A percentile compares a stretch with the other conserved stretches of the same genome.
Conservation (phyloP, 768 basidiomycete species). For the Solioccasus polychromus region DNA sequence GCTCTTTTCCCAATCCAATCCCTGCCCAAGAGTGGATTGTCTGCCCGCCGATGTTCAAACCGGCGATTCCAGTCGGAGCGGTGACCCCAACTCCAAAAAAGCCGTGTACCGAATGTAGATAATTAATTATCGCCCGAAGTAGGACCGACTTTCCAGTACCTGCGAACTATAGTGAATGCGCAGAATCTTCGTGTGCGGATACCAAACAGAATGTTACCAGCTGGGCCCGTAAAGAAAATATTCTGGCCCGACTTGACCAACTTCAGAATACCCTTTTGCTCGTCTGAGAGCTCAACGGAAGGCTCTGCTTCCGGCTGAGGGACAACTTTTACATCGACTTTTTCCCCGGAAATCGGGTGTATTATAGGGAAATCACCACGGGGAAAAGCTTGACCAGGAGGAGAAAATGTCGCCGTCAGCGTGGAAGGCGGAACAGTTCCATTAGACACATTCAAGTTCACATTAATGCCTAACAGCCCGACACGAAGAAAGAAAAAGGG, state of each 20-base stretch:
- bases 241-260: slow-evolving; percentile 52
- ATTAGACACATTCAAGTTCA: slow-evolving; percentile 16
- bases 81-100: slow-evolving; percentile 49
- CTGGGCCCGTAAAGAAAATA: slow-evolving; percentile 75
- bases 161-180: slow-evolving; percentile 15
- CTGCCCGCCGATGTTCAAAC: slow-evolving; percentile 65
- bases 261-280: slow-evolving; percentile 41
- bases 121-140: slow-evolving; percentile 55
- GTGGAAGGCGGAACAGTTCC: slow-evolving; percentile 5
- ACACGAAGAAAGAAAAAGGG: neutral
- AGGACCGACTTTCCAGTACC: slow-evolving; percentile 75
- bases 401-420: neutral
- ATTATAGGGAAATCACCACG: neutral
- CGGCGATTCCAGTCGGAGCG: slow-evolving; percentile 65
- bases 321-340: neutral
- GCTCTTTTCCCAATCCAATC: slow-evolving; percentile 56
- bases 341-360: neutral
- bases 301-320: slow-evolving; percentile 6
- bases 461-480: slow-evolving; percentile 15
- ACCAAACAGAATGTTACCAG: slow-evolving; percentile 41
- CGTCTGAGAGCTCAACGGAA: slow-evolving; percentile 29
- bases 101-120: slow-evolving; percentile 31
- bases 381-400: neutral
- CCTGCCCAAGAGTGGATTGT: slow-evolving; percentile 71
- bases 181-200: neutral